phyloP scores from a whole-genome alignment of 306 rosid genomes.

The Prunus armeniaca region DNA sequence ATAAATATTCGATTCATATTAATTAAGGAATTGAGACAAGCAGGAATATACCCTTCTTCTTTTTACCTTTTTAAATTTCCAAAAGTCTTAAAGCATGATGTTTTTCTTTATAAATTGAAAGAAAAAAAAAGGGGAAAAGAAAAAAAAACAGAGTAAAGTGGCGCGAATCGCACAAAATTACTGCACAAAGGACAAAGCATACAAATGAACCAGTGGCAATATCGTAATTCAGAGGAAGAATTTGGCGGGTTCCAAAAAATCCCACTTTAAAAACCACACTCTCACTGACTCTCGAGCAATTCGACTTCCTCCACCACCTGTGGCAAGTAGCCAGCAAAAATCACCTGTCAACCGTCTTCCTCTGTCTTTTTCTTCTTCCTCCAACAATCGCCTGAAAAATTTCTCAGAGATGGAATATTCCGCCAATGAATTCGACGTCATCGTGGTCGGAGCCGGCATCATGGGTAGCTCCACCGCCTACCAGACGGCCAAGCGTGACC shows the following conservation, averaged over 20 bases:
- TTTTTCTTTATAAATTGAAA: no score
- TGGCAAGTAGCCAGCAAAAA: not conserved
- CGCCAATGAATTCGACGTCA: constrained; percentile 46
- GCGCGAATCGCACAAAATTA: no score
- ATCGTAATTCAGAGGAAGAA: not conserved
- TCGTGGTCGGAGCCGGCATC: constrained; percentile 76
- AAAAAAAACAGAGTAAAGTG: not conserved
- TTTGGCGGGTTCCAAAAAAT: not conserved
- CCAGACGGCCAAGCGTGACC: constrained; percentile 53
- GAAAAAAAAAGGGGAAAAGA: no score
- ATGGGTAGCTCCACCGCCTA: constrained; percentile 89
- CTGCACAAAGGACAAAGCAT: no score
- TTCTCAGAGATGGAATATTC: constrained; percentile 31
- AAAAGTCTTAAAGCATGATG: not conserved
- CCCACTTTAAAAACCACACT: not conserved
- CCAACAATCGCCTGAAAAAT: not conserved
- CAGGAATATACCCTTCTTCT: not conserved
- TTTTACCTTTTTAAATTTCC: not conserved
- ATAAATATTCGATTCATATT: not conserved
- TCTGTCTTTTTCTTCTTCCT: no score
- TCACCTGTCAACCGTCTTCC: not conserved
- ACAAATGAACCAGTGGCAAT: not conserved
- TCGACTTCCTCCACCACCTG: no score
- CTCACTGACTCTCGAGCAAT: no score
- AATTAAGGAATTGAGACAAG: not conserved